phyloP scores from a whole-genome alignment of 148 eudicot genomes.

The Pouteria glomerata region DNA sequence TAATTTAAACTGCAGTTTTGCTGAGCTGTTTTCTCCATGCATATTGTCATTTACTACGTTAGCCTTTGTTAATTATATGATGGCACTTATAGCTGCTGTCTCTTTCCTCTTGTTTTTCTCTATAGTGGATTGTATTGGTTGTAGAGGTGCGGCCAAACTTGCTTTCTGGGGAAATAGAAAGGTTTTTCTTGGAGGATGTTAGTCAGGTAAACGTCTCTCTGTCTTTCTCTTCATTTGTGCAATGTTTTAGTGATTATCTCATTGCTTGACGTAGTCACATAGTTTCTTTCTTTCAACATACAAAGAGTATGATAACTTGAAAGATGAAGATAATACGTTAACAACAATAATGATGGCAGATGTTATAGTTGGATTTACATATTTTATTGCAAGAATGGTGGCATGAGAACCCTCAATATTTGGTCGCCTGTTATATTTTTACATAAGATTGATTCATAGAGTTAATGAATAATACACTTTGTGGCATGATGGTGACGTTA shows the following conservation, averaged over 20 bases:
- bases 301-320: neutral
- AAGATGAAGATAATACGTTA: neutral
- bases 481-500: neutral
- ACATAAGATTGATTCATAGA: neutral
- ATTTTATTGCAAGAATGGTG: neutral
- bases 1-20: conserved; percentile 1
- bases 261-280: neutral
- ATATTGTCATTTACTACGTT: neutral
- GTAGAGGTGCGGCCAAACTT: conserved; percentile 67
- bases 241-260: neutral
- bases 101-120: conserved; percentile 16
- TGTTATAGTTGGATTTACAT: neutral
- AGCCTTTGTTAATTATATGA: neutral
- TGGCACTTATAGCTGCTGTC: neutral
- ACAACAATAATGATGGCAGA: neutral
- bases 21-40: neutral
- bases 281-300: neutral
- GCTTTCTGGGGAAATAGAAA: conserved; percentile 54
- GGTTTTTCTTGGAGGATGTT: conserved; percentile 49
- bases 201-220: conserved; percentile 34
- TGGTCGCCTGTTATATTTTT: neutral
- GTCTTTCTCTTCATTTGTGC: neutral
- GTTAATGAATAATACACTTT: neutral
- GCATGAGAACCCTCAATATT: neutral
- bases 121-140: conserved; percentile 53